These are phyloP conservation scores for Rutstroemia sp. DNA, from an alignment of 2,329 filamentous ascomycete genomes.

Conservation along the genomic window DNA sequence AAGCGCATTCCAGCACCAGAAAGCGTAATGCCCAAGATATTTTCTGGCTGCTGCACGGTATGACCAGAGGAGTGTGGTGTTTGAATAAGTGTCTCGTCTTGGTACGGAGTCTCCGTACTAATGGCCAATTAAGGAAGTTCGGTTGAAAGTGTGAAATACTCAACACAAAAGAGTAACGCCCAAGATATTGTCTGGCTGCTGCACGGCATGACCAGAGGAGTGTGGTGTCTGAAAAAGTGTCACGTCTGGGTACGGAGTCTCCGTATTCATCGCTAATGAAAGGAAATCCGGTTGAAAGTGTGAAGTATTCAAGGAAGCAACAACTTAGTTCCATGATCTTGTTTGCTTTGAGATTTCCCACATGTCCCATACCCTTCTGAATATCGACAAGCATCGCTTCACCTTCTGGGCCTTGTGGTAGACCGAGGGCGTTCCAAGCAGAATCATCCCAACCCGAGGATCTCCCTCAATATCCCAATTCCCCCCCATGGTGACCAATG, in stretches of 20 bases:
- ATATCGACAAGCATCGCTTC: neutral
- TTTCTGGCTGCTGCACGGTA: neutral
- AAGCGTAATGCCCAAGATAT: neutral
- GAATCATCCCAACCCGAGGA: constrained; percentile 8
- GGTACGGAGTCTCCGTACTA: constrained; percentile 4
- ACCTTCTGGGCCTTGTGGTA: neutral
- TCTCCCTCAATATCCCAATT: neutral
- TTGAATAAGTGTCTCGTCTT: neutral
- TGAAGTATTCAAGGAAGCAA: too few species aligned
- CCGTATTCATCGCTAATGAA: too few species aligned
- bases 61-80: neutral
- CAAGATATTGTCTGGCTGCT: too few species aligned
- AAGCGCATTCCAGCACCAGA: constrained; percentile 17
- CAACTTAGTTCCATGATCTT: neutral
- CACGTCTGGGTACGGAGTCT: too few species aligned
- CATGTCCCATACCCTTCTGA: neutral
- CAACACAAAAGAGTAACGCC: too few species aligned
- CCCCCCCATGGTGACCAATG: constrained; percentile 3
- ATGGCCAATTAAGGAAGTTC: too few species aligned
- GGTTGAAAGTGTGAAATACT: too few species aligned
- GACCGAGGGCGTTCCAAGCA: constrained; percentile 7
- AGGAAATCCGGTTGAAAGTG: too few species aligned
- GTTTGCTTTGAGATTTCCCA: neutral
- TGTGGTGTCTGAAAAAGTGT: constrained; percentile 7
- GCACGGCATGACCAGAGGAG: too few species aligned